Percentiles rank a stretch among this genome's conserved stretches.
Conservation (phyloP, 352 stramenopile species). For the Phytophthora sansomeana region DNA sequence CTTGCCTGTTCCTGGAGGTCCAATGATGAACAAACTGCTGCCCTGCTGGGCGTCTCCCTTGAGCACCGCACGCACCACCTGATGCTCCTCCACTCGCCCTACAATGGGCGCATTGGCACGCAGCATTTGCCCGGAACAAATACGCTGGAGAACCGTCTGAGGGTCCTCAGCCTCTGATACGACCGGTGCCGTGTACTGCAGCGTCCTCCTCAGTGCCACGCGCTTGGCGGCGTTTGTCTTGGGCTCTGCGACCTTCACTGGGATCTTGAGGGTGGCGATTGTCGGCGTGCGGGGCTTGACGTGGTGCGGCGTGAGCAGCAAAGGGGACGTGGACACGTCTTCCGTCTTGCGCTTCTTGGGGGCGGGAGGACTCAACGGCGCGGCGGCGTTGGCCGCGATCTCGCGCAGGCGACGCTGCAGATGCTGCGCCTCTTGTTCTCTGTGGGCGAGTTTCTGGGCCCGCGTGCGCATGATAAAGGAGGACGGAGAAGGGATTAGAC, state of each 20-base stretch:
- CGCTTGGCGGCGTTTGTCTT: slow-evolving; percentile 18
- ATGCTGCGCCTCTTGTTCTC: slow-evolving; percentile 27
- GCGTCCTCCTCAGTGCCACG: slow-evolving; percentile 12
- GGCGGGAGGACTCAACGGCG: slow-evolving; percentile 18
- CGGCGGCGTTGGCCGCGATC: slow-evolving; percentile 5
- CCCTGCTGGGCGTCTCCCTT: slow-evolving; percentile 15
- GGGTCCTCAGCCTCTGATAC: slow-evolving; percentile 13
- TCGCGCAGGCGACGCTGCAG: slow-evolving; percentile 24
- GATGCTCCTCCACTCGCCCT: slow-evolving; percentile 49
- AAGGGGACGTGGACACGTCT: slow-evolving; percentile 15
- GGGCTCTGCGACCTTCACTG: slow-evolving; percentile 6
- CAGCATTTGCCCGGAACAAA: slow-evolving; percentile 38
- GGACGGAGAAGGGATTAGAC: neutral
- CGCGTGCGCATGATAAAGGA: slow-evolving; percentile 33
- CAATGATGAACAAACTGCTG: slow-evolving; percentile 69
- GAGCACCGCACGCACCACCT: slow-evolving; percentile 45
- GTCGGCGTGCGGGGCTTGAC: slow-evolving; percentile 15
- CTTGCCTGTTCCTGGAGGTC: slow-evolving; percentile 73
- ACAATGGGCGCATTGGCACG: slow-evolving; percentile 37
- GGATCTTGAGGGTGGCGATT: slow-evolving; percentile 9
- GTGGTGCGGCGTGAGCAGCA: slow-evolving; percentile 33
- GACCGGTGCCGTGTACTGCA: slow-evolving; percentile 18
- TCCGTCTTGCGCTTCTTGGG: slow-evolving; percentile 42
- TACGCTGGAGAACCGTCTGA: slow-evolving; percentile 37
- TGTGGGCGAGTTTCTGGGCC: slow-evolving; percentile 28